A percentile compares a stretch with the other conserved stretches of the same genome.
phyloP scores from a whole-genome alignment of 371 early-diverging fungal genomes.

The Thermomucor indicae-seudaticae region DNA sequence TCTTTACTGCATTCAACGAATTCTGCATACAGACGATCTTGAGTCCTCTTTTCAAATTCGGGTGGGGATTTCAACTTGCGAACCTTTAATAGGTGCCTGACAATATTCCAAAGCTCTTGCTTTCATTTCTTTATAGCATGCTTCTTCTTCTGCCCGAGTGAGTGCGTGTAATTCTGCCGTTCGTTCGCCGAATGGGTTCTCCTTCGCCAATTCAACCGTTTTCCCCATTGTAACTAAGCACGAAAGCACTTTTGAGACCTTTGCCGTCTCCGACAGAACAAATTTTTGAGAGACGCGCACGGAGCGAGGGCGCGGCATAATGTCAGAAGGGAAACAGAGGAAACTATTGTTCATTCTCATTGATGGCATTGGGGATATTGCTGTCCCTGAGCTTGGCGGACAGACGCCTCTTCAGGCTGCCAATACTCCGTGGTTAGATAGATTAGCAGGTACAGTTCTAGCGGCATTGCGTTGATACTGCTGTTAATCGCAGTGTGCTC shows the following conservation, averaged over 20 bases:
- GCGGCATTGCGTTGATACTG: background rate
- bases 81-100: conserved; percentile 59
- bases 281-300: too few relatives aligned
- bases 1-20: conserved; percentile 68
- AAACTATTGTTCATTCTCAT: conserved; percentile 44
- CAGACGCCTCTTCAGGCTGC: conserved; percentile 46
- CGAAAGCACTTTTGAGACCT: too few relatives aligned
- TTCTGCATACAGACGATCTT: conserved; percentile 40
- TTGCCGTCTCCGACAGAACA: too few relatives aligned
- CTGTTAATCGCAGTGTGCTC: background rate
- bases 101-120: conserved; percentile 61
- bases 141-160: conserved; percentile 59
- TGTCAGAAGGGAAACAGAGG: background rate
- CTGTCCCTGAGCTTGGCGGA: conserved; percentile 19
- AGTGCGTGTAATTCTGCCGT: conserved; percentile 45
- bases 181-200: conserved; percentile 33
- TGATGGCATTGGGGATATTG: conserved; percentile 49
- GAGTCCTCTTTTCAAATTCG: too few relatives aligned
- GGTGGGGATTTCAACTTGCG: too few relatives aligned
- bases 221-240: conserved; percentile 52
- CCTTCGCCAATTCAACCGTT: conserved; percentile 24
- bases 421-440: conserved; percentile 34
- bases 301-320: too few relatives aligned
- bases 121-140: conserved; percentile 59
- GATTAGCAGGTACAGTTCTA: conserved; percentile 28